These are phyloP conservation scores for Taiwanofungus camphoratus DNA, from an alignment of 1,284 basidiomycete species.

Conservation along the genomic window DNA sequence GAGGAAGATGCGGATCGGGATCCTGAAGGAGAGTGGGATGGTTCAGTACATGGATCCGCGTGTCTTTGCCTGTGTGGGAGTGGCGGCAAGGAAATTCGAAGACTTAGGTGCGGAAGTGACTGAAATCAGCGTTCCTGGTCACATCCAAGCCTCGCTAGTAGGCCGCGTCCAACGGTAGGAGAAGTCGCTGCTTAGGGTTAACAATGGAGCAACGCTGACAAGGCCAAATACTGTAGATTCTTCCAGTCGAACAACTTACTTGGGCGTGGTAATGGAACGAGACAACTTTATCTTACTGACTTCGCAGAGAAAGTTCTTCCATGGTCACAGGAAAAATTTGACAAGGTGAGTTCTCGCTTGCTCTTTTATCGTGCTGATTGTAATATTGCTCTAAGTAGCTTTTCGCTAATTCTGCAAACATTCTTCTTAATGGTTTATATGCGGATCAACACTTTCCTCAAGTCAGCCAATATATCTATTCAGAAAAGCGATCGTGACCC, in stretches of 20 bases:
- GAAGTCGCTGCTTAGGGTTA: not conserved
- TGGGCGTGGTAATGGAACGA: constrained; percentile 17
- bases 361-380: not conserved
- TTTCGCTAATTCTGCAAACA: constrained; percentile 18
- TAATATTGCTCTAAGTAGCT: constrained; percentile 13
- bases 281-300: constrained; percentile 34
- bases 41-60: constrained; percentile 30
- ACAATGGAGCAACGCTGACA: not conserved
- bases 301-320: constrained; percentile 32
- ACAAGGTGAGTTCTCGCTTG: constrained; percentile 22
- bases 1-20: constrained; percentile 31
- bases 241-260: constrained; percentile 17
- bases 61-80: constrained; percentile 29
- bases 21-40: constrained; percentile 37
- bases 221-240: constrained; percentile 4
- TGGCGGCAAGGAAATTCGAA: constrained; percentile 30
- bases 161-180: constrained; percentile 16
- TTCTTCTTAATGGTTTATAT: constrained; percentile 22
- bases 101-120: constrained; percentile 35
- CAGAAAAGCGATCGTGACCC: not conserved
- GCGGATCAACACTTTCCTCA: constrained; percentile 27
- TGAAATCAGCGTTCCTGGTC: constrained; percentile 24
- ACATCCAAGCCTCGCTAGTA: constrained; percentile 12
- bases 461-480: constrained; percentile 12
- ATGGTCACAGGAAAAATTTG: constrained; percentile 36